These are phyloP conservation scores for Fusarium nisikadoi DNA, from an alignment of 2,329 filamentous ascomycete genomes.

Conservation along the genomic window DNA sequence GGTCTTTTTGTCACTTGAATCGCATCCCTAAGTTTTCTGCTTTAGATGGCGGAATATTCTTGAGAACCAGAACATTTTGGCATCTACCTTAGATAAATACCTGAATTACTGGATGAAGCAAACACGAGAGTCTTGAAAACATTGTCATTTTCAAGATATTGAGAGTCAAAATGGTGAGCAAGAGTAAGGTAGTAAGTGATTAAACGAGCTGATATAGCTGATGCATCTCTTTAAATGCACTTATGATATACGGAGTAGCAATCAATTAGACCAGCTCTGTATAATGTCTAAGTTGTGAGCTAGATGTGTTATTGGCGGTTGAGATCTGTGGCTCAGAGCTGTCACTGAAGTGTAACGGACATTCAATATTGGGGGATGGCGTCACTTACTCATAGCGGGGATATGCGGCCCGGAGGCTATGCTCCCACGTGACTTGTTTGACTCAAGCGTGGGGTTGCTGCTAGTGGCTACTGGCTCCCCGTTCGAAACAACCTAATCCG, in stretches of 20 bases:
- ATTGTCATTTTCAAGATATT: neutral
- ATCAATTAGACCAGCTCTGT: neutral
- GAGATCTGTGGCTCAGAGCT: neutral
- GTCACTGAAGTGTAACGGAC: neutral
- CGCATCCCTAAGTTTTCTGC: neutral
- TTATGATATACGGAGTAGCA: neutral
- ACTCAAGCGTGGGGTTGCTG: slow-evolving; percentile 6
- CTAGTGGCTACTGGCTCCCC: slow-evolving; percentile 25
- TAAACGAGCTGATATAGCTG: neutral
- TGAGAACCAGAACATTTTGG: neutral
- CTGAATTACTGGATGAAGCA: neutral
- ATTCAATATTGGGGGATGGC: slow-evolving; percentile 1
- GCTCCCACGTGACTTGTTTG: slow-evolving; percentile 4
- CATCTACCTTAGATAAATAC: neutral
- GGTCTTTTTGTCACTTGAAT: neutral
- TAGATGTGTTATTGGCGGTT: neutral
- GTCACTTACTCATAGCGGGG: slow-evolving; percentile 12
- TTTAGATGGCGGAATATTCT: neutral
- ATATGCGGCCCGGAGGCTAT: neutral
- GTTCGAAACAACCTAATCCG: slow-evolving; percentile 21
- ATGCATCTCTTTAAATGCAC: neutral
- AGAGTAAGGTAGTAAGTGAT: neutral
- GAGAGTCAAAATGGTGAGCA: neutral
- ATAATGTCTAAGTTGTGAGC: neutral
- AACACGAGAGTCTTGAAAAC: neutral